Percentiles rank a stretch among this genome's conserved stretches.
phyloP scores from a whole-genome alignment of 805 yeast genomes.

The Myxozyma melibiosi region DNA sequence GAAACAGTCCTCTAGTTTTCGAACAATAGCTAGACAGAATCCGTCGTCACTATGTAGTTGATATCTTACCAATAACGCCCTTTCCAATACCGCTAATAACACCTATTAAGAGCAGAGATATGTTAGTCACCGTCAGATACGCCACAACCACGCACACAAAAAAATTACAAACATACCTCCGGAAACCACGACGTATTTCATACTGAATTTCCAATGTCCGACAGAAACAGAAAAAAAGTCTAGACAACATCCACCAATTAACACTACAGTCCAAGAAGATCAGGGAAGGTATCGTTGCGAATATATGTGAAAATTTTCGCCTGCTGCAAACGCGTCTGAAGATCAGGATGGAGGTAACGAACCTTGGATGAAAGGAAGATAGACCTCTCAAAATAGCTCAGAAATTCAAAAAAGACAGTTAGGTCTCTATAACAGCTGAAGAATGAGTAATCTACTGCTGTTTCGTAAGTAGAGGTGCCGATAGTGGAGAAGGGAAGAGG shows the following conservation, averaged over 20 bases:
- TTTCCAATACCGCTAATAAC: slow-evolving; percentile 99
- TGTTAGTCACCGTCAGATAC: background rate
- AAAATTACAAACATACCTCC: slow-evolving; percentile 55
- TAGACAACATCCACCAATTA: background rate
- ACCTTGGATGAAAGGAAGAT: background rate
- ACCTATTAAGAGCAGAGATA: slow-evolving; percentile 46
- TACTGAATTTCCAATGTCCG: slow-evolving; percentile 39
- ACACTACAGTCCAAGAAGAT: background rate
- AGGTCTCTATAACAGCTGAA: background rate
- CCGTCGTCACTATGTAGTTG: too few species aligned
- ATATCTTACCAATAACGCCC: slow-evolving; percentile 63
- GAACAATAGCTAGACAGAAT: too few species aligned
- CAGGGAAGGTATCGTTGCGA: background rate
- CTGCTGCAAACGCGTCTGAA: background rate
- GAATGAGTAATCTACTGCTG: background rate
- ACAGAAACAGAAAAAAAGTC: background rate
- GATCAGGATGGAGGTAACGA: too few species aligned
- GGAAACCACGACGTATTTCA: slow-evolving; percentile 99
- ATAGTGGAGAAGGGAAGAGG: background rate
- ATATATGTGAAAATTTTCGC: background rate
- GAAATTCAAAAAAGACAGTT: background rate
- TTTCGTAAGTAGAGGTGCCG: background rate
- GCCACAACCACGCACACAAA: background rate
- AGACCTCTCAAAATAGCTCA: background rate
- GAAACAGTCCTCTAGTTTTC: too few species aligned